Conservation (phyloP, 148 eudicot genomes). For the Camellia japonica region DNA sequence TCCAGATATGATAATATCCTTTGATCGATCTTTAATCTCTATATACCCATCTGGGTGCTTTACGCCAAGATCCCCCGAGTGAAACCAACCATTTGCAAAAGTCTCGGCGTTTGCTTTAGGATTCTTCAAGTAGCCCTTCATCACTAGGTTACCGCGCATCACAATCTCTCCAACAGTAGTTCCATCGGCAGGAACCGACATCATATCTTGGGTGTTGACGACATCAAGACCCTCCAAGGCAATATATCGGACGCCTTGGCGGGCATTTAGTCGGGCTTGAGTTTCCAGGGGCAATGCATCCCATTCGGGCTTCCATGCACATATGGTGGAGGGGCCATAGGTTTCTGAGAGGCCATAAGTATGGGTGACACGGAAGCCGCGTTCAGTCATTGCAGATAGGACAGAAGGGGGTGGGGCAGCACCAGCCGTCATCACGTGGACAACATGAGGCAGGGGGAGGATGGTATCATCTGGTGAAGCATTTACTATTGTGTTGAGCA, state of each 20-base stretch:
- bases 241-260: conserved; percentile 79
- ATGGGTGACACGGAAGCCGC: conserved; percentile 84
- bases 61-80: conserved; percentile 85
- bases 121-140: conserved; percentile 92
- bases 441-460: conserved; percentile 68
- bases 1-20: conserved; percentile 92
- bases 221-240: conserved; percentile 74
- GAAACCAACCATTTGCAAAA: conserved; percentile 84
- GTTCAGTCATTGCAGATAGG: conserved; percentile 63
- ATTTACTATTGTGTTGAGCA: conserved; percentile 76
- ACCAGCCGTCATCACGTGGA: conserved; percentile 90
- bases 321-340: conserved; percentile 80
- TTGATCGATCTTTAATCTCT: conserved; percentile 87
- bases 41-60: conserved; percentile 86
- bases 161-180: conserved; percentile 83
- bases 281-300: conserved; percentile 55
- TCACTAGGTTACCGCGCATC: conserved; percentile 77
- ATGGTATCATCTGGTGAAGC: conserved; percentile 63
- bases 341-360: conserved; percentile 94
- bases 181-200: conserved; percentile 79
- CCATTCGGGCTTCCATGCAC: conserved; percentile 99
- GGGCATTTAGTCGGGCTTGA: conserved; percentile 73
- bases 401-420: conserved; percentile 90
- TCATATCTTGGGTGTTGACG: conserved; percentile 58
- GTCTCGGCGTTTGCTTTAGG: conserved; percentile 82